Base-by-base conservation (phyloP, 306 rosid genomes). In the Senna siamea region DNA sequence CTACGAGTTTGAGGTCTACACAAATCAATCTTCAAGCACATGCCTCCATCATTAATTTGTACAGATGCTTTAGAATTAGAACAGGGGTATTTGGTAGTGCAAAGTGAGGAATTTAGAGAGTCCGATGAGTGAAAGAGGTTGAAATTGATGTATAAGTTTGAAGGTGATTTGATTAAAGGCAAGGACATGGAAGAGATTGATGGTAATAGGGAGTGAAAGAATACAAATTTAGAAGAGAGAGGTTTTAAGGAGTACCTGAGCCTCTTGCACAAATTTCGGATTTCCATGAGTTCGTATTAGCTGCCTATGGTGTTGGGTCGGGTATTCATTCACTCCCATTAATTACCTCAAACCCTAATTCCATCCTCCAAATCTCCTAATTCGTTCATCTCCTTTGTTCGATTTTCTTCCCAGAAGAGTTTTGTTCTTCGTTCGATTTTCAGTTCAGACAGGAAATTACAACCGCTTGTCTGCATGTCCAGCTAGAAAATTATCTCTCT, bases 191-290 rank as follows among this genome's bases (percentile, higher is more conserved):
- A 43, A 58, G 47, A 56, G n/a, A 67, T 22, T 68, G 68, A 44
- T 7, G 70, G 37, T 11, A 32, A n/a, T 47, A 23, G 40, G 66
- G 70, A 64, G 32, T 62, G 77, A 63, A 43, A 43, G 46, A 78
- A 23, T 7, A 61, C 50, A 58, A 68, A 79, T 57, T 56, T 43
- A 7, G 79, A 62, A 35, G 22, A 72, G 62, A 6, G 69, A 80
- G 75, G 59, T 23, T 37, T 75, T n/a, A 81, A 70, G 74, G 80
- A 72, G 85, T 78, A 83, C 87, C 90, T 84, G 75, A 66, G 58
- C 52, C 28, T 80, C 18, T 75, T 50, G 77, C 48, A 65, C 20
- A 79, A 64, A 74, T 62, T 65, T 65, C 72, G 74, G 64, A 79
- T 37, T 73, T 55, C 82, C 86, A 85, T 85, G 38, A 0, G 68